Conservation (phyloP, 805 yeast genomes). For the Metschnikowia picachoensis region DNA sequence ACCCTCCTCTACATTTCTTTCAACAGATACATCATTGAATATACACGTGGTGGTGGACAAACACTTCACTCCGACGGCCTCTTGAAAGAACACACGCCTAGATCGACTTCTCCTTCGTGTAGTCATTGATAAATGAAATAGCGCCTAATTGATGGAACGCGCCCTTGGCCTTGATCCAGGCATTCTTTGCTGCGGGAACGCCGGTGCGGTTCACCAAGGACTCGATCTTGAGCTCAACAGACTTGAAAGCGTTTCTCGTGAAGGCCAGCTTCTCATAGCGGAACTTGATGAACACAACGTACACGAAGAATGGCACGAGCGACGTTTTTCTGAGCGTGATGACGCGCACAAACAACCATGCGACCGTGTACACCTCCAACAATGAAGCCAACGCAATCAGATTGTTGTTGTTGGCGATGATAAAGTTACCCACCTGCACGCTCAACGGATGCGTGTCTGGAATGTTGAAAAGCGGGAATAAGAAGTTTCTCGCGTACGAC, state of each 20-base stretch:
- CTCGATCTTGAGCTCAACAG: slow-evolving; percentile 54
- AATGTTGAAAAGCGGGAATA: slow-evolving; percentile 60
- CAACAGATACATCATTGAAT: background rate
- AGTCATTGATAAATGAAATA: slow-evolving; percentile 31
- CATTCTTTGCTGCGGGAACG: slow-evolving; percentile 32
- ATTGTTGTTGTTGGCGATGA: slow-evolving; percentile 32
- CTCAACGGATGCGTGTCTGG: slow-evolving; percentile 25
- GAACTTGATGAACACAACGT: slow-evolving; percentile 63
- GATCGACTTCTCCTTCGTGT: slow-evolving; percentile 31
- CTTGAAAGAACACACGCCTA: background rate
- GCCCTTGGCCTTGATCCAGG: slow-evolving; percentile 36
- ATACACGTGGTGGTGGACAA: background rate
- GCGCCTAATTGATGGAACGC: slow-evolving; percentile 28
- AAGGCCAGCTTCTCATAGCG: slow-evolving; percentile 74
- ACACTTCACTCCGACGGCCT: background rate
- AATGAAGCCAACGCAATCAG: slow-evolving; percentile 39
- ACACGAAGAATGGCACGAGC: slow-evolving; percentile 52
- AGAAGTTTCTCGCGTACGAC: slow-evolving; percentile 58
- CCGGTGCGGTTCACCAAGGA: slow-evolving; percentile 24
- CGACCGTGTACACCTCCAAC: slow-evolving; percentile 42
- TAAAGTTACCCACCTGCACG: slow-evolving; percentile 39
- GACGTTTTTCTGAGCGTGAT: slow-evolving; percentile 61
- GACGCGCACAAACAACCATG: slow-evolving; percentile 46
- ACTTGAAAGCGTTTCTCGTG: slow-evolving; percentile 65
- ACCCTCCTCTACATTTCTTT: background rate